These are phyloP conservation scores for Apiotrichum mycotoxinovorans DNA, from an alignment of 1,284 basidiomycete genomes.

Conservation along the genomic window DNA sequence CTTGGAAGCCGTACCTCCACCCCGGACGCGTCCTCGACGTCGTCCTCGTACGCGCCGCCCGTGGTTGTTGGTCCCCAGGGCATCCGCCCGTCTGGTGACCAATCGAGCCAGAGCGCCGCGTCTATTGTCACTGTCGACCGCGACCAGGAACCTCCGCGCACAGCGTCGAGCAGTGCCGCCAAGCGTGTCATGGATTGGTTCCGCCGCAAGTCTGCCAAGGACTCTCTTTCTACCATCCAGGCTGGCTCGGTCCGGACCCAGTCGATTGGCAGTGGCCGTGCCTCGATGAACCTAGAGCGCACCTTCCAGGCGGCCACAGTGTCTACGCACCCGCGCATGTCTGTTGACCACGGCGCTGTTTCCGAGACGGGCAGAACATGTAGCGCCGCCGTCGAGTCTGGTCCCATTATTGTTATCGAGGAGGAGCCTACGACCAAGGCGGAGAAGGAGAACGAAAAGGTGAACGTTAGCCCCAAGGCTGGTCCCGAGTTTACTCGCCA, in stretches of 20 bases:
- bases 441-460: not conserved
- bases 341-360: constrained; percentile 2
- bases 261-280: constrained; percentile 3
- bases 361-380: constrained; percentile 15
- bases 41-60: not conserved
- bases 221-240: constrained; percentile 34
- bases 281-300: not conserved
- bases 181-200: constrained; percentile 65
- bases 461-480: not conserved
- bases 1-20: constrained; percentile 18
- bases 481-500: constrained; percentile 1
- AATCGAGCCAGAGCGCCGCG: constrained; percentile 27
- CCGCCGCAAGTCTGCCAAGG: constrained; percentile 55
- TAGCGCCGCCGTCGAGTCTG: constrained; percentile 18
- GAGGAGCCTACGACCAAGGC: constrained; percentile 1
- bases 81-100: constrained; percentile 22
- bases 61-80: constrained; percentile 26
- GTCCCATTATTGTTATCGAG: constrained; percentile 18
- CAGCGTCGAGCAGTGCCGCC: constrained; percentile 54
- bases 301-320: not conserved
- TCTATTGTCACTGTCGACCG: constrained; percentile 43
- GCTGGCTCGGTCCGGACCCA: constrained; percentile 23
- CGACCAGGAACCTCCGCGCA: constrained; percentile 19
- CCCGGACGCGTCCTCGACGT: constrained; percentile 7
- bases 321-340: not conserved